Evolutionary conservation across 1,284 basidiomycete genomes (phyloP).

Genomic region (Pisolithus thermaeus): DNA sequence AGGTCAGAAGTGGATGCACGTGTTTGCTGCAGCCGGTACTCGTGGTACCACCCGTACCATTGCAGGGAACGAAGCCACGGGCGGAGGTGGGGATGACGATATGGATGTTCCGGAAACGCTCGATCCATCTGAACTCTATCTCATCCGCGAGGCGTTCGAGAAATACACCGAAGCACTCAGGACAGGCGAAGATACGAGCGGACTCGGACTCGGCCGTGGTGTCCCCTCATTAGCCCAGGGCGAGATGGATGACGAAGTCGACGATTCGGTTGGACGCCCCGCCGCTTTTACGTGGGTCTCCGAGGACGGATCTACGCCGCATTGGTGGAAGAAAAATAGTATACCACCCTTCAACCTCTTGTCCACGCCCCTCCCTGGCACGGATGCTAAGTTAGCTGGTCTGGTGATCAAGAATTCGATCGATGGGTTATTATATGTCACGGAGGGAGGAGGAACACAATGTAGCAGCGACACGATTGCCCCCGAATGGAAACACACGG

Average conservation of each 20-base stretch:
- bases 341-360: constrained; percentile 45
- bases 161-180: constrained; percentile 72
- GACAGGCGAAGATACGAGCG: constrained; percentile 50
- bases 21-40: constrained; percentile 54
- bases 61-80: background rate
- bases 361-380: constrained; percentile 57
- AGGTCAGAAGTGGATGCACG: constrained; percentile 78
- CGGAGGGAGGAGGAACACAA: constrained; percentile 24
- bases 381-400: constrained; percentile 30
- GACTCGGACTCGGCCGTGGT: constrained; percentile 56
- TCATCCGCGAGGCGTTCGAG: constrained; percentile 75
- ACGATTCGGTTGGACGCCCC: constrained; percentile 58
- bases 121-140: constrained; percentile 75
- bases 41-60: background rate
- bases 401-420: constrained; percentile 75
- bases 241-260: constrained; percentile 81
- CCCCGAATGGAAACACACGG: constrained; percentile 64
- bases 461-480: constrained; percentile 17
- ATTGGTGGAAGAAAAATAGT: constrained; percentile 35
- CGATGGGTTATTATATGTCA: constrained; percentile 73
- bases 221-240: constrained; percentile 75
- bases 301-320: constrained; percentile 41
- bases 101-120: constrained; percentile 85
- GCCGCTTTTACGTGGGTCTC: constrained; percentile 61
- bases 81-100: constrained; percentile 37